Percentiles rank a stretch among this genome's conserved stretches.
phyloP scores from a whole-genome alignment of 2,329 filamentous ascomycete species.

The Verticillium alfalfae region DNA sequence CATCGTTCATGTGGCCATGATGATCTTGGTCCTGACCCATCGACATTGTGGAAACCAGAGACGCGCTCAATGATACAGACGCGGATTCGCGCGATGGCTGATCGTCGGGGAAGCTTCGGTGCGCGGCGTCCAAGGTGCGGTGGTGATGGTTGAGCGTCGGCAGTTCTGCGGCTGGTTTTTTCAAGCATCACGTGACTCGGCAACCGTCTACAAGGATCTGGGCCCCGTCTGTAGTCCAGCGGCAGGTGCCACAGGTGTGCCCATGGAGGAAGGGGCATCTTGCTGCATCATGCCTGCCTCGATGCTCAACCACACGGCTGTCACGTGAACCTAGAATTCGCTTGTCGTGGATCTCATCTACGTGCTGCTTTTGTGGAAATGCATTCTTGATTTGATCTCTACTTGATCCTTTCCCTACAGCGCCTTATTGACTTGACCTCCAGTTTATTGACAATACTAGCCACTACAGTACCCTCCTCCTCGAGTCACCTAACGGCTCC shows the following conservation, averaged over 20 bases:
- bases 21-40: neutral
- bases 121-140: neutral
- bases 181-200: neutral
- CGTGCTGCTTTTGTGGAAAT: too few relatives aligned
- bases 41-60: neutral
- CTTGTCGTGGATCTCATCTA: too few relatives aligned
- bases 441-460: too few relatives aligned
- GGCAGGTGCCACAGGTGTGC: neutral
- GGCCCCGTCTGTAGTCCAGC: neutral
- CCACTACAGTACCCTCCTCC: slow-evolving; percentile 1
- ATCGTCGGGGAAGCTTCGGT: slow-evolving; percentile 38
- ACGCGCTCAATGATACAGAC: slow-evolving; percentile 2
- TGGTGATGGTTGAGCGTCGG: neutral
- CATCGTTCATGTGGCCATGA: neutral
- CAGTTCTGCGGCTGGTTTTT: neutral
- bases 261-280: too few relatives aligned
- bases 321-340: too few relatives aligned
- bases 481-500: slow-evolving; percentile 23
- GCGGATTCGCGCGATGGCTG: slow-evolving; percentile 26
- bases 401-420: too few relatives aligned
- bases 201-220: too few relatives aligned
- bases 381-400: too few relatives aligned
- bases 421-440: too few relatives aligned
- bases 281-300: too few relatives aligned
- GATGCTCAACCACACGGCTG: too few relatives aligned